A percentile compares a stretch with the other conserved stretches of the same genome.
Conservation (phyloP, 139 green algal genomes). For the Diplosphaera chodatii region DNA sequence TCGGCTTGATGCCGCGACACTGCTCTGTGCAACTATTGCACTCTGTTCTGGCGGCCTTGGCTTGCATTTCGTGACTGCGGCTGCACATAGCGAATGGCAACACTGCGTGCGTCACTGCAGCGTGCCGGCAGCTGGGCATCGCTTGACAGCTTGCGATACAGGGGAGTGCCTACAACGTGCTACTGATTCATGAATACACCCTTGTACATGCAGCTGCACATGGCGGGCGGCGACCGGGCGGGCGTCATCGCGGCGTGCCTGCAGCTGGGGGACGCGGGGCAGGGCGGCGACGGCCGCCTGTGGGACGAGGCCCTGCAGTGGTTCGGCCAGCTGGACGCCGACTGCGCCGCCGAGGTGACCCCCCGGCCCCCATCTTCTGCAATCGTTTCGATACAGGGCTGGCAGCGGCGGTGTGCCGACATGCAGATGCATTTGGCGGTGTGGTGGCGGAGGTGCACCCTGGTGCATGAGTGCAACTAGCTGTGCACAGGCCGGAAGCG, state of each 20-base stretch:
- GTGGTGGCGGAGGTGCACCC: no score
- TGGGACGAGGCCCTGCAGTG: constrained; percentile 79
- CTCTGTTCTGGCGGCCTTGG: no score
- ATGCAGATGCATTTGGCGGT: no score
- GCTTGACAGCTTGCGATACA: constrained; percentile 42
- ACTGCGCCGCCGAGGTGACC: constrained; percentile 33
- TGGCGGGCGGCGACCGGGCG: constrained; percentile 52
- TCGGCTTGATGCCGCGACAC: no score
- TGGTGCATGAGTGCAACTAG: no score
- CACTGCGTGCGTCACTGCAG: constrained; percentile 57
- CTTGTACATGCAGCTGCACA: constrained; percentile 55
- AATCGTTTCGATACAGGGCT: no score
- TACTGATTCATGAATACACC: no score
- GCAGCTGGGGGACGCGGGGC: constrained; percentile 56
- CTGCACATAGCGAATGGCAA: constrained; percentile 72
- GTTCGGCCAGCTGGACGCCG: constrained; percentile 38
- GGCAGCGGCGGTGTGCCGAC: no score
- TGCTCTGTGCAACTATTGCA: no score
- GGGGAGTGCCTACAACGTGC: no score
- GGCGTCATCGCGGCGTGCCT: constrained; percentile 69
- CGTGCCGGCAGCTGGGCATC: constrained; percentile 68
- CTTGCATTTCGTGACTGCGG: constrained; percentile 3
- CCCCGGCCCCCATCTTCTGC: no score
- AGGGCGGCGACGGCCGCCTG: constrained; percentile 72
- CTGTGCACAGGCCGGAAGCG: no score